A percentile compares a stretch with the other conserved stretches of the same genome.
Conservation (phyloP, 2,329 filamentous ascomycete genomes). For the Fusarium nanum region DNA sequence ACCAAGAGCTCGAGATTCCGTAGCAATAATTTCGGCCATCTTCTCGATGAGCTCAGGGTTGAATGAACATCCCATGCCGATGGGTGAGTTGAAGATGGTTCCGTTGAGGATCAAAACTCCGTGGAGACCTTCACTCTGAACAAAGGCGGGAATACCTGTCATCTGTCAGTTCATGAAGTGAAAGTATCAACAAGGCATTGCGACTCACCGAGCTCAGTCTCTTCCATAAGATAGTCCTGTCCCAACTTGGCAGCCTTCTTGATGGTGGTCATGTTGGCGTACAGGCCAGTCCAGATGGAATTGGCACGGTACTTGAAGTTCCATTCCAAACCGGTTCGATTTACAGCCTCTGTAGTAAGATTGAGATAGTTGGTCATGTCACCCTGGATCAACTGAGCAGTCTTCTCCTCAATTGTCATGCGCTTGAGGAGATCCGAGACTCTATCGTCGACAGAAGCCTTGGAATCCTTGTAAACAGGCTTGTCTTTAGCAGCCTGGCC, state of each 20-base stretch:
- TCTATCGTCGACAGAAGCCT: slow-evolving; percentile 70
- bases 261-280: slow-evolving; percentile 72
- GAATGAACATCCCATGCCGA: slow-evolving; percentile 77
- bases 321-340: slow-evolving; percentile 72
- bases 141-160: slow-evolving; percentile 75
- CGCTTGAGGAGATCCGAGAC: slow-evolving; percentile 74
- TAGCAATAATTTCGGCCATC: slow-evolving; percentile 74
- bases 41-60: slow-evolving; percentile 72
- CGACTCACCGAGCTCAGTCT: slow-evolving; percentile 49
- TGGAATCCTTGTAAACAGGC: slow-evolving; percentile 71
- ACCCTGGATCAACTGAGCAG: slow-evolving; percentile 74
- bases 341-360: slow-evolving; percentile 73
- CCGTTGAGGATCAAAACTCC: slow-evolving; percentile 78
- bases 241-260: slow-evolving; percentile 70
- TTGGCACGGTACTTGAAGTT: slow-evolving; percentile 75
- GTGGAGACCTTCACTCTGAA: slow-evolving; percentile 80
- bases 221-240: slow-evolving; percentile 74
- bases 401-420: slow-evolving; percentile 82
- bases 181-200: slow-evolving; percentile 47
- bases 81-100: slow-evolving; percentile 83
- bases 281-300: slow-evolving; percentile 77
- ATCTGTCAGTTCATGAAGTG: not conserved
- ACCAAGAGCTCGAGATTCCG: slow-evolving; percentile 74
- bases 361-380: slow-evolving; percentile 81
- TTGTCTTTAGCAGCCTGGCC: slow-evolving; percentile 44